Base-by-base conservation (phyloP, 2,329 filamentous ascomycete genomes). In the Exophiala dermatitidis region DNA sequence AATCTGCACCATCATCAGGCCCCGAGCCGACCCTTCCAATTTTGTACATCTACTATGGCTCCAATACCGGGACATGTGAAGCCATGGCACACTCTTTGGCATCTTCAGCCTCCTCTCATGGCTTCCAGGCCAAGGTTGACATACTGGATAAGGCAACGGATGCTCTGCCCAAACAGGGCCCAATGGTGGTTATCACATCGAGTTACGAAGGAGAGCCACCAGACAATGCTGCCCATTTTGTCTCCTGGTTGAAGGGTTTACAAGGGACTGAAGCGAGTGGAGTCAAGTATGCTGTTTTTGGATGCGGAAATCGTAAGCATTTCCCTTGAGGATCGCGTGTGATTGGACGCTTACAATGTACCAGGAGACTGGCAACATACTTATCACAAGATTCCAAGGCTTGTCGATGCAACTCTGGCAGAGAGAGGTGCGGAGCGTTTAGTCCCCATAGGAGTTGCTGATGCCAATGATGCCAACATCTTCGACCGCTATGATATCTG, bases 191-290 rank as follows among this genome's bases (percentile, higher is more conserved):
- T 46, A 76, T 90, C 58, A 83, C 82, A 0, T 78, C 85, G 0
- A 83, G 81, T 0, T 90, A 89, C 60, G 86, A 90, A 62, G 86
- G 86, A 0, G 76, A 87, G 52, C 83, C 86, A 0, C 80, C 85
- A 0, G 83, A 87, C 54, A 89, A 90, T 56, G 86, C 85, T 0
- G 75, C 73, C 0, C 76, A 81, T 46, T 90, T 90, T 62, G 76
- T 84, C 19, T 70, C 75, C n/a, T 90, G 85, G 86, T 67, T 88
- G 2, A 72, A 81, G 58, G 71, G 64, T 7, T 69, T 78, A 10
- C 71, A 77, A 51, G 74, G 69, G 2, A 69, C 76, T 4, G 71
- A 76, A 42, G 65, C 86, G 26, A 69, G 77, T 4, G 77, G 74
- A 3, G 77, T 84, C 0, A 72, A 77, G 1, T 89, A 84, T 63